Conservation (phyloP, 2,329 filamentous ascomycete species). For the Cercospora berteroae region DNA sequence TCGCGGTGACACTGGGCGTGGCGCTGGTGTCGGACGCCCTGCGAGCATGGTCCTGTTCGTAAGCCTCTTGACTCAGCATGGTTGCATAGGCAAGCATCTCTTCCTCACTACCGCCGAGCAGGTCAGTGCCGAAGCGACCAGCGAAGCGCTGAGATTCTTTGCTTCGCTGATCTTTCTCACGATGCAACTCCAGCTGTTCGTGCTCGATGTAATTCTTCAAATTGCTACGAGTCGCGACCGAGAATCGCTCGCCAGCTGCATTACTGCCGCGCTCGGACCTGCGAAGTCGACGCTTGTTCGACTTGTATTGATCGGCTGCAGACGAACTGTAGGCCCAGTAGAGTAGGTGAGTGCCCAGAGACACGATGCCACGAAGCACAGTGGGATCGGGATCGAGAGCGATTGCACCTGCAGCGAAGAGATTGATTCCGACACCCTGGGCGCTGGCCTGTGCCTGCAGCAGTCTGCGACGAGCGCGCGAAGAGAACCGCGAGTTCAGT, state of each 20-base stretch:
- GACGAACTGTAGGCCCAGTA: conserved; percentile 95
- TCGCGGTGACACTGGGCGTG: conserved; percentile 40
- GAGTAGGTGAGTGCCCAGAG: conserved; percentile 80
- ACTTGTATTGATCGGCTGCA: conserved; percentile 67
- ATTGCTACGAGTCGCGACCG: conserved; percentile 63
- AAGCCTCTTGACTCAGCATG: conserved; percentile 60
- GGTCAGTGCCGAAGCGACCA: conserved; percentile 78
- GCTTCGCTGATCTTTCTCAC: conserved; percentile 64
- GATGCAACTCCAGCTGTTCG: conserved; percentile 77
- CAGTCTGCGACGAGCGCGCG: conserved; percentile 73
- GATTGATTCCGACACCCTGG: conserved; percentile 68
- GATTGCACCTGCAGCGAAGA: conserved; percentile 79
- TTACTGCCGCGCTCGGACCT: conserved; percentile 66
- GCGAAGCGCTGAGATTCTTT: conserved; percentile 70
- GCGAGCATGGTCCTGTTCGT: conserved; percentile 51
- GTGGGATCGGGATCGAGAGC: conserved; percentile 85
- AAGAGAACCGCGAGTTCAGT: conserved; percentile 79
- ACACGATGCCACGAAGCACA: conserved; percentile 78
- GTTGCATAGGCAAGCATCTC: conserved; percentile 63
- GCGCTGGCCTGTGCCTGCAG: conserved; percentile 66
- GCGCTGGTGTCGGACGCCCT: conserved; percentile 45
- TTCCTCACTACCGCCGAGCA: conserved; percentile 61
- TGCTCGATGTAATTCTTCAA: conserved; percentile 80
- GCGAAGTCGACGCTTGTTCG: conserved; percentile 74
- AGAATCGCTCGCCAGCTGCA: conserved; percentile 56